Evolutionary conservation across 352 stramenopile species (phyloP), one percentile per base, ranked within the genome.

Genomic region (Phytophthora fragariae): DNA sequence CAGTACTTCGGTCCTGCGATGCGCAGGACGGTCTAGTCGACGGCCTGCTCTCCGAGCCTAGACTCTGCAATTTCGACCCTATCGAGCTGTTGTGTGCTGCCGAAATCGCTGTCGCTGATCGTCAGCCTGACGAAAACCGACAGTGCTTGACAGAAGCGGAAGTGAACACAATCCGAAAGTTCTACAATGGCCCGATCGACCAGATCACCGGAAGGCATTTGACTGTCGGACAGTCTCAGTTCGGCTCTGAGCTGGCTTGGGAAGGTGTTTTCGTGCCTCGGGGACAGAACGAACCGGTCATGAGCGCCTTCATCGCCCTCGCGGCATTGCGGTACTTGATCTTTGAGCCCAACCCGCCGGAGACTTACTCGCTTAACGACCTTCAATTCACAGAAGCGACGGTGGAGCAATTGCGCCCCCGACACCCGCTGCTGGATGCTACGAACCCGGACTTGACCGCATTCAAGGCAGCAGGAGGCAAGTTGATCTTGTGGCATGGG

Each of bases 161-260:
- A 55, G 75, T 85, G 12, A 60, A 73, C 2, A 60, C 64, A 0
- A 74, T 77, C 31, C 47, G 17, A 37, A 85, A 85, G 56, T 77
- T 85, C 46, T 85, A 85, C 79, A 47, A 68, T n/a, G 75, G 79
- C 14, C 69, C 79, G 3, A 29, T 76, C 3, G 79, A 85, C 29
- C 41, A 41, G 14, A 57, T 50, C 9, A 80, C 59, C 5, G 70
- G 66, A 7, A 29, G 47, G 1, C 75, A 80, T 62, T 39, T 85
- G 33, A 83, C 79, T 3, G 75, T 83, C 12, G 75, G 75, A 24
- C 60, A 80, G n/a, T 57, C 56, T 14, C 69, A 81, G 50, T 85
- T 74, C 46, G 78, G 78, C 44, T 80, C 72, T 0, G 78, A 85
- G 19, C 50, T 81, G 1, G 73, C 72, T 5, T 83, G 75, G 79